Evolutionary conservation across 805 yeast genomes (phyloP).

Genomic region (Barnettozyma salicaria): DNA sequence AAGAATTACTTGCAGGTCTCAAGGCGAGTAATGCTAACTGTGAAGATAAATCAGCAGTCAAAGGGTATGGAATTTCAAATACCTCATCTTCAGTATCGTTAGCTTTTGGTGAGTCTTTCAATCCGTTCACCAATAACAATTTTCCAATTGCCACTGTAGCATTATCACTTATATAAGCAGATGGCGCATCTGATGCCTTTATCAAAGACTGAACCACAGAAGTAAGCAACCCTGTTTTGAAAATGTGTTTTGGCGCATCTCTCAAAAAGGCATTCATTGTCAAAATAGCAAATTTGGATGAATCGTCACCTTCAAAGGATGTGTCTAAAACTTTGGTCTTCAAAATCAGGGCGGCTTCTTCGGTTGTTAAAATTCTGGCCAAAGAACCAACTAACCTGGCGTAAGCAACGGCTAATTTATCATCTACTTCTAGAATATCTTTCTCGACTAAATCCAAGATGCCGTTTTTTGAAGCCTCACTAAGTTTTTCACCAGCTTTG

Average conservation of each 20-base stretch:
- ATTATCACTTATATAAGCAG: conserved; percentile 61
- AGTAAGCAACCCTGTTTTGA: conserved; percentile 42
- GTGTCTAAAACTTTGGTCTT: conserved; percentile 51
- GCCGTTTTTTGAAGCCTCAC: conserved; percentile 61
- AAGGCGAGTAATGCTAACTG: conserved; percentile 45
- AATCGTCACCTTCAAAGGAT: conserved; percentile 35
- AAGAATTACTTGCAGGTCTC: conserved; percentile 54
- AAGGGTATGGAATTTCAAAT: conserved; percentile 39
- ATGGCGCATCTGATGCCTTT: conserved; percentile 35
- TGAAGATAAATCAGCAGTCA: conserved; percentile 37
- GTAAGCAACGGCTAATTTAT: conserved; percentile 63
- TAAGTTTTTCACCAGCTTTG: conserved; percentile 73
- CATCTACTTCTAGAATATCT: conserved; percentile 51
- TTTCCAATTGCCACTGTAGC: conserved; percentile 81
- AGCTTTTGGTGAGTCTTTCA: conserved; percentile 32
- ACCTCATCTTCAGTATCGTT: conserved; percentile 24
- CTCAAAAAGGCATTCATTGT: conserved; percentile 75
- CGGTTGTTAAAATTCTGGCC: conserved; percentile 56
- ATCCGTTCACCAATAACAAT: conserved; percentile 49
- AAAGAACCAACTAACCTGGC: conserved; percentile 77
- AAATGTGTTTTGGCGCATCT: conserved; percentile 64
- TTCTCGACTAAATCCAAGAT: conserved; percentile 71
- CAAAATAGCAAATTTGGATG: conserved; percentile 59
- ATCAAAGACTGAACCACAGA: conserved; percentile 46
- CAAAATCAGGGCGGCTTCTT: conserved; percentile 58